Percentiles rank a stretch among this genome's conserved stretches.
Conservation (phyloP, 495 filamentous ascomycete species). For the Penicillium arizonense region DNA sequence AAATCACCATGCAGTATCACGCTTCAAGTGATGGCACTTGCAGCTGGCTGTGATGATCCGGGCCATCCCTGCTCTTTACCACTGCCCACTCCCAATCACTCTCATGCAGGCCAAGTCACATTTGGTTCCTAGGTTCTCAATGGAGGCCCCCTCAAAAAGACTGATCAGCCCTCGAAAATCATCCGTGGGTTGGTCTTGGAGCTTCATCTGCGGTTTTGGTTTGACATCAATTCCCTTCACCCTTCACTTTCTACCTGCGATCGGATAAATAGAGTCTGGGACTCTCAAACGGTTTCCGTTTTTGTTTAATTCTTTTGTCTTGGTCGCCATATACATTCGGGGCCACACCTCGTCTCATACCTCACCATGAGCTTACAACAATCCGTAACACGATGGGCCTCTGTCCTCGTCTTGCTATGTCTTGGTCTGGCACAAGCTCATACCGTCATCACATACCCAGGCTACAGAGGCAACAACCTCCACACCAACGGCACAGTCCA, state of each 20-base stretch:
- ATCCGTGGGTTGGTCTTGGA: slow-evolving; percentile 28
- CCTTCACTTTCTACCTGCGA: neutral
- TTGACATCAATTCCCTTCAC: slow-evolving; percentile 10
- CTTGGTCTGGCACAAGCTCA: slow-evolving; percentile 65
- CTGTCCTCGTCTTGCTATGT: slow-evolving; percentile 50
- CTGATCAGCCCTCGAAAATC: slow-evolving; percentile 27
- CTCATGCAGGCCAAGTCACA: slow-evolving; percentile 36
- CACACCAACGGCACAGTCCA: slow-evolving; percentile 64
- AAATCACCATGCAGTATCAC: slow-evolving; percentile 7
- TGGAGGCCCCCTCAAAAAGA: slow-evolving; percentile 38
- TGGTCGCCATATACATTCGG: neutral
- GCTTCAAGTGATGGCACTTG: slow-evolving; percentile 11
- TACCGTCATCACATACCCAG: slow-evolving; percentile 88
- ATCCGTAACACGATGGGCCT: slow-evolving; percentile 48
- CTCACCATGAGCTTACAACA: slow-evolving; percentile 27
- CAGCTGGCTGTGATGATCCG: slow-evolving; percentile 9
- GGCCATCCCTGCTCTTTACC: slow-evolving; percentile 14
- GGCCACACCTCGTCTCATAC: slow-evolving; percentile 8
- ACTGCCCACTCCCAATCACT: slow-evolving; percentile 12
- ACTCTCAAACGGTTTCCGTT: slow-evolving; percentile 3
- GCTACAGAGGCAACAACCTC: slow-evolving; percentile 92
- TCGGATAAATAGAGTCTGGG: slow-evolving; percentile 11
- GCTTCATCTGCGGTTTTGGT: slow-evolving; percentile 15
- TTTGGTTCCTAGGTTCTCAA: slow-evolving; percentile 28
- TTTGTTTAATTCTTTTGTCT: slow-evolving; percentile 1